Percentiles rank a stretch among this genome's conserved stretches.
These are phyloP conservation scores for Nepenthes gracilis DNA, from an alignment of 148 eudicot genomes.

Conservation along the genomic window DNA sequence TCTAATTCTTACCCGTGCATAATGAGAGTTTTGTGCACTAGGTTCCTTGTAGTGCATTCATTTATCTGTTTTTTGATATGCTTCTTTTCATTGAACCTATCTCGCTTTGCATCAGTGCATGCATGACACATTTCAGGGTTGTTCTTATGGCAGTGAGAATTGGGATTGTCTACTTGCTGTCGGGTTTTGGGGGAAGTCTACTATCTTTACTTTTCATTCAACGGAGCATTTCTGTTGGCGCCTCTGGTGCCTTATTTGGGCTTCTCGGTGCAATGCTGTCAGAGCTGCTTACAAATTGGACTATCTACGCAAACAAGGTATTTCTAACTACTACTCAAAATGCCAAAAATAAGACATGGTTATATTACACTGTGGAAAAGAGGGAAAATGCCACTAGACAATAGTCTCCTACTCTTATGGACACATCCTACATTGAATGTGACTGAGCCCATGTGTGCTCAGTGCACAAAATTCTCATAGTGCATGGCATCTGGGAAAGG, in stretches of 20 bases:
- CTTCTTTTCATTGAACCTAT: background rate
- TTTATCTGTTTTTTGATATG: too few relatives aligned
- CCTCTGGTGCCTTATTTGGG: constrained; percentile 93
- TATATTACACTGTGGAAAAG: too few relatives aligned
- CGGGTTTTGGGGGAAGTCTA: constrained; percentile 80
- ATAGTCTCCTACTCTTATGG: too few relatives aligned
- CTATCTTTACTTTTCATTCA: constrained; percentile 69
- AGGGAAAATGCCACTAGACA: too few relatives aligned
- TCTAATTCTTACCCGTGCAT: too few relatives aligned
- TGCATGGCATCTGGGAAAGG: too few relatives aligned
- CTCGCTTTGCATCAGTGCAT: background rate
- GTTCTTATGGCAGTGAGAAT: constrained; percentile 50
- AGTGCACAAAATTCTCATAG: too few relatives aligned
- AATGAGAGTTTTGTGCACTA: too few relatives aligned
- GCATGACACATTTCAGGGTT: background rate
- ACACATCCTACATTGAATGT: too few relatives aligned
- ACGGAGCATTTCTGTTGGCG: constrained; percentile 67
- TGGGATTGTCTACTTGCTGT: constrained; percentile 53
- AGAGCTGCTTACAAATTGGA: constrained; percentile 80
- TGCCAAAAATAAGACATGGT: background rate
- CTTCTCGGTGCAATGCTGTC: constrained; percentile 93
- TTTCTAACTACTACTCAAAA: background rate
- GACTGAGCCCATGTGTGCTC: too few relatives aligned
- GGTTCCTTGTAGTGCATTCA: too few relatives aligned
- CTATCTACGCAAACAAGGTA: constrained; percentile 85